Percentiles rank a stretch among this genome's conserved stretches.
Evolutionary conservation across 305 asterid genomes (phyloP).

Genomic region (Fraxinus angustifolia): DNA sequence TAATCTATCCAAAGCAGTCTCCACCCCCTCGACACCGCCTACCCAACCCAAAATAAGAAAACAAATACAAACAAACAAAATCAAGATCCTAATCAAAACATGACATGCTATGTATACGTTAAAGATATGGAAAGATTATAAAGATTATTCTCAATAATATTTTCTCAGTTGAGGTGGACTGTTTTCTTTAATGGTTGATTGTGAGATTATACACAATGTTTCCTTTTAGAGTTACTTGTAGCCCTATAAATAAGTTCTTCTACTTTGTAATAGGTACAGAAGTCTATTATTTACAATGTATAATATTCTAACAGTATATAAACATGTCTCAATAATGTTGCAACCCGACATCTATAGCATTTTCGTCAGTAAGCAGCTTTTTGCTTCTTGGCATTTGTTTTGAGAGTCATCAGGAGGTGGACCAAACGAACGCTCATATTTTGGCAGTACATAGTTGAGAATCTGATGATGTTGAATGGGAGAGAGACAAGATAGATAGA

Average conservation of each 20-base stretch:
- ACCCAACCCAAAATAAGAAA: neutral
- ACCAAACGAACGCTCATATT: neutral
- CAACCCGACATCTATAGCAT: neutral
- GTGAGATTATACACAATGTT: neutral
- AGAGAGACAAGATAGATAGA: neutral
- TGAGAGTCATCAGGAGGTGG: neutral
- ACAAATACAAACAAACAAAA: neutral
- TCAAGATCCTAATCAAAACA: neutral
- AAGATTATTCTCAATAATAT: neutral
- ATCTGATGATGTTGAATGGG: neutral
- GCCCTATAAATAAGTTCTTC: neutral
- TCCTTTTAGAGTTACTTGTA: neutral
- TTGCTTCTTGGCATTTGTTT: neutral
- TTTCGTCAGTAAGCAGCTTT: neutral
- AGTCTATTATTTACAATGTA: neutral
- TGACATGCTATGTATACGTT: neutral
- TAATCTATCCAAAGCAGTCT: neutral
- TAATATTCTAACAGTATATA: neutral
- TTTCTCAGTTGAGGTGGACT: neutral
- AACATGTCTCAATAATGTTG: neutral
- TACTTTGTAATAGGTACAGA: neutral
- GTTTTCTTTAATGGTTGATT: neutral
- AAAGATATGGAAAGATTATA: neutral
- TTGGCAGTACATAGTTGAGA: neutral
- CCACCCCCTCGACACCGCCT: neutral